These are phyloP conservation scores for Larix kaempferi DNA, from an alignment of 75 land plant genomes.

Conservation along the genomic window DNA sequence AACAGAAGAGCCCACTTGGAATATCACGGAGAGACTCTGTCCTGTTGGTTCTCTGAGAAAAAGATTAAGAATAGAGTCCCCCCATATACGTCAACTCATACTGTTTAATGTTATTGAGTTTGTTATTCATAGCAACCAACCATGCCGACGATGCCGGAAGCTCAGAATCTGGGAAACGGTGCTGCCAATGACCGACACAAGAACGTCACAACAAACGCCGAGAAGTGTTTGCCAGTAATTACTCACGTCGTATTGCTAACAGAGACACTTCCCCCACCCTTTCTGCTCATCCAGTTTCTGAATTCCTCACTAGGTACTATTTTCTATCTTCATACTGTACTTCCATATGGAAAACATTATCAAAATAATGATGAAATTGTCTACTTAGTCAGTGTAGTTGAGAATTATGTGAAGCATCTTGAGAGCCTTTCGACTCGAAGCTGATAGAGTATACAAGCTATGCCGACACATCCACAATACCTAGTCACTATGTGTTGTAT, in stretches of 20 bases:
- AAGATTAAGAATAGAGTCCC: too few relatives aligned
- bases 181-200: background rate
- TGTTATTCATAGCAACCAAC: too few relatives aligned
- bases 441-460: conserved; percentile 58
- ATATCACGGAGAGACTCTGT: too few relatives aligned
- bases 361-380: background rate
- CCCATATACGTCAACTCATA: too few relatives aligned
- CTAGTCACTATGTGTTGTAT: conserved; percentile 76
- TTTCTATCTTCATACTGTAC: background rate
- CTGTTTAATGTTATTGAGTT: too few relatives aligned
- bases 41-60: too few relatives aligned
- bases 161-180: background rate
- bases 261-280: conserved; percentile 38
- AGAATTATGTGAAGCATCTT: conserved; percentile 35
- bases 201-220: conserved; percentile 39
- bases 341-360: background rate
- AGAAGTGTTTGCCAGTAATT: conserved; percentile 21
- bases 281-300: conserved; percentile 23
- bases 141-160: conserved; percentile 10
- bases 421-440: conserved; percentile 17
- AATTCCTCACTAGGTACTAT: conserved; percentile 16
- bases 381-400: conserved; percentile 18
- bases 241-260: conserved; percentile 30
- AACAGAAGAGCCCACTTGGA: too few relatives aligned
- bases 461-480: conserved; percentile 63